Conservation (phyloP, 2,329 filamentous ascomycete genomes). For the Claviceps maximensis region DNA sequence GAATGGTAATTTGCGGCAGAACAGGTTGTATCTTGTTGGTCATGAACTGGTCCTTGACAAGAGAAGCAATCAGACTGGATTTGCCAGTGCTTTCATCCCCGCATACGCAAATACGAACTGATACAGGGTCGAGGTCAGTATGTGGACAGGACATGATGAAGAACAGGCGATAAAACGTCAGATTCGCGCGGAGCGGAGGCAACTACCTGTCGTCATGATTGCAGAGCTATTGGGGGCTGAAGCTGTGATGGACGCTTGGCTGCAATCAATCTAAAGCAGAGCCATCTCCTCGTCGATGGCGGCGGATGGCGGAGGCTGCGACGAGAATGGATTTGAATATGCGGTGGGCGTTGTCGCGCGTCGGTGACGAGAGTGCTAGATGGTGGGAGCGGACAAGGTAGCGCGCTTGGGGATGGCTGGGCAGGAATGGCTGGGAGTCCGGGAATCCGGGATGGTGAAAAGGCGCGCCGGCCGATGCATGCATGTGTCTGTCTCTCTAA, state of each 20-base stretch:
- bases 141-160: not conserved
- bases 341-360: not conserved
- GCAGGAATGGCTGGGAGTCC: not conserved
- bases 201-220: slow-evolving; percentile 5
- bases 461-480: too few species aligned
- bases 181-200: not conserved
- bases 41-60: slow-evolving; percentile 95
- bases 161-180: not conserved
- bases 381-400: not conserved
- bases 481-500: too few species aligned
- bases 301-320: not conserved
- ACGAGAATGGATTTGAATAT: not conserved
- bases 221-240: not conserved
- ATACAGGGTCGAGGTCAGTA: slow-evolving; percentile 6
- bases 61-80: slow-evolving; percentile 81
- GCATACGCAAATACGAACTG: slow-evolving; percentile 86
- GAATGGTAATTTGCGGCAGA: slow-evolving; percentile 88
- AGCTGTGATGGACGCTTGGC: slow-evolving; percentile 5
- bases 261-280: slow-evolving; percentile 2
- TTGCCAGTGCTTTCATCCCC: slow-evolving; percentile 95
- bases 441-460: not conserved
- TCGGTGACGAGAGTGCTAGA: not conserved
- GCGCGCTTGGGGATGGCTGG: not conserved
- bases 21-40: slow-evolving; percentile 90
- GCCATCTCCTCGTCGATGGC: slow-evolving; percentile 9